Conservation (phyloP, 2,329 filamentous ascomycete species). For the Coniochaeta sp. region DNA sequence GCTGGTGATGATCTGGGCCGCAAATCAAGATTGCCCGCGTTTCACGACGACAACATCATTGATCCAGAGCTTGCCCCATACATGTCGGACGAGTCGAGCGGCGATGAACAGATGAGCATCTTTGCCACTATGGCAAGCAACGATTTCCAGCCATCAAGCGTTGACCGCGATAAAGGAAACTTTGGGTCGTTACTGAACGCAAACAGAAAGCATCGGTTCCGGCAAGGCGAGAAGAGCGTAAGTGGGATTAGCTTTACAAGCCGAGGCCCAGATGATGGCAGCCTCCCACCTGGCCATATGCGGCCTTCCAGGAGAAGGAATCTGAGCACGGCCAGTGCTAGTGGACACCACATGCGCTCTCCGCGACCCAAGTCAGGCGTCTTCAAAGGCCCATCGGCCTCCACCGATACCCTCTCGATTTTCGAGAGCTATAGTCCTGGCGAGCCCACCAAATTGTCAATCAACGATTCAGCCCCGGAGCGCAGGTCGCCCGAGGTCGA, state of each 20-base stretch:
- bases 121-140: conserved; percentile 67
- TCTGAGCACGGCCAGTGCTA: conserved; percentile 72
- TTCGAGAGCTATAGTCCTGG: conserved; percentile 29
- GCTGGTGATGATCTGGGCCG: conserved; percentile 57
- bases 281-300: conserved; percentile 31
- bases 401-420: conserved; percentile 42
- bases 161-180: conserved; percentile 66
- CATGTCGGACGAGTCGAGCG: conserved; percentile 92
- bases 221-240: conserved; percentile 68
- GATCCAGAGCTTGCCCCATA: conserved; percentile 93
- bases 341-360: conserved; percentile 60
- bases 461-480: conserved; percentile 77
- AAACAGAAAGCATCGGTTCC: conserved; percentile 65
- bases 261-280: conserved; percentile 61
- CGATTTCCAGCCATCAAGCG: conserved; percentile 54
- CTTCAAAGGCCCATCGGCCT: conserved; percentile 47
- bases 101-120: conserved; percentile 84
- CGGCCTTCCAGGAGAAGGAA: conserved; percentile 57
- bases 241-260: conserved; percentile 62
- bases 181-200: conserved; percentile 66
- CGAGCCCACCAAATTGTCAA: conserved; percentile 48
- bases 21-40: conserved; percentile 71
- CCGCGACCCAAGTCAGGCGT: conserved; percentile 55
- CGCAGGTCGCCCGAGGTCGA: conserved; percentile 68
- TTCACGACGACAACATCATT: conserved; percentile 97